phyloP scores from a whole-genome alignment of 352 stramenopile species.

The Globisporangium lucens region DNA sequence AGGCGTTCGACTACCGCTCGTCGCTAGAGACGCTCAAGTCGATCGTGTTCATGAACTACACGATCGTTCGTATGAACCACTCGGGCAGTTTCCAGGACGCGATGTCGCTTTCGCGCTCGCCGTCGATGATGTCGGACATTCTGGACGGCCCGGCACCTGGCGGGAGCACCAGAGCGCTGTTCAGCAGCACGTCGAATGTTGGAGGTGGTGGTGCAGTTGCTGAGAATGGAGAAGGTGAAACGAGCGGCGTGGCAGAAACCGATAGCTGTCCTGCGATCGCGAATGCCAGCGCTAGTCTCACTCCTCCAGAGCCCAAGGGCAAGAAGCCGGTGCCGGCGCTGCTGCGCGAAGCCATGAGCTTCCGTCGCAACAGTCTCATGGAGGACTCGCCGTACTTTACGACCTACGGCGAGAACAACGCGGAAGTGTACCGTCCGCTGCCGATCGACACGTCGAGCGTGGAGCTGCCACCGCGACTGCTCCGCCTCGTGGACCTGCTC shows the following conservation, averaged over 20 bases:
- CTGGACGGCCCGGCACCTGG: conserved; percentile 1
- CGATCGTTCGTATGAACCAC: conserved; percentile 52
- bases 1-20: conserved; percentile 82
- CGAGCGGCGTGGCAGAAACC: neutral
- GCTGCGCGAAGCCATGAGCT: conserved; percentile 70
- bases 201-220: neutral
- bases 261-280: conserved; percentile 2
- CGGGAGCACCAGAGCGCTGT: neutral
- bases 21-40: conserved; percentile 88
- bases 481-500: conserved; percentile 76
- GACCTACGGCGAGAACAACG: conserved; percentile 50
- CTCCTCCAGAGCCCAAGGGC: conserved; percentile 22
- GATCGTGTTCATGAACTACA: conserved; percentile 88
- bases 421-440: conserved; percentile 67
- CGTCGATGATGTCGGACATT: conserved; percentile 59
- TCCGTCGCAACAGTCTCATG: conserved; percentile 74
- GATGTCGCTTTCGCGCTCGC: conserved; percentile 50
- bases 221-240: neutral
- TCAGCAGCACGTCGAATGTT: neutral
- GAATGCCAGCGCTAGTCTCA: conserved; percentile 22
- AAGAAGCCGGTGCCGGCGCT: conserved; percentile 58
- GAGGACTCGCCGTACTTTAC: conserved; percentile 78
- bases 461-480: conserved; percentile 55
- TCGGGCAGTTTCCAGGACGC: conserved; percentile 59
- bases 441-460: conserved; percentile 76